Conservation (phyloP, 805 yeast species). For the Spathaspora gorwiae region DNA sequence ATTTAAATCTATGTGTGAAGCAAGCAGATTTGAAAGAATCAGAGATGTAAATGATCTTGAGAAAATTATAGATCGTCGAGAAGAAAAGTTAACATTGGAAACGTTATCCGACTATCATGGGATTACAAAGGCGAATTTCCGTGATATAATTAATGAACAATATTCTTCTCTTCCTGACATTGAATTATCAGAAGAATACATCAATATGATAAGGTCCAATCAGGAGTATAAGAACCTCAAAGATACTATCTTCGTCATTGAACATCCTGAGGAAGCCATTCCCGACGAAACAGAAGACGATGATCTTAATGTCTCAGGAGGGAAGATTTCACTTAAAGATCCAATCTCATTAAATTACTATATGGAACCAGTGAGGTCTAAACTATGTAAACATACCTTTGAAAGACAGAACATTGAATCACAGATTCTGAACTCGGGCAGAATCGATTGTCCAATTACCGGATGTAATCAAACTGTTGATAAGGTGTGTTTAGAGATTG, state of each 20-base stretch:
- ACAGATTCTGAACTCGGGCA: constrained; percentile 16
- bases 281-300: constrained; percentile 50
- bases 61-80: constrained; percentile 10
- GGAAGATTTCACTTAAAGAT: constrained; percentile 61
- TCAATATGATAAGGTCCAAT: constrained; percentile 3
- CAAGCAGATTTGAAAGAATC: constrained; percentile 6
- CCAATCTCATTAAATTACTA: constrained; percentile 57
- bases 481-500: constrained; percentile 37
- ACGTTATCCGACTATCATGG: constrained; percentile 16
- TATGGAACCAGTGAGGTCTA: constrained; percentile 51
- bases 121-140: constrained; percentile 11
- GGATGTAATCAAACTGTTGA: constrained; percentile 44
- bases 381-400: constrained; percentile 57
- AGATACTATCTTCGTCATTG: constrained; percentile 44
- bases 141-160: constrained; percentile 12
- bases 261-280: constrained; percentile 59
- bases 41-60: background rate
- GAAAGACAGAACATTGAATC: constrained; percentile 44
- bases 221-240: constrained; percentile 25
- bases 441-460: constrained; percentile 51
- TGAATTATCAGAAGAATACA: constrained; percentile 5
- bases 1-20: constrained; percentile 9
- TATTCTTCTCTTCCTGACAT: constrained; percentile 3
- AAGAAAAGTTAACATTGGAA: constrained; percentile 17
- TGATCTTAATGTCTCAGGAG: constrained; percentile 66